phyloP scores from a whole-genome alignment of 2,329 filamentous ascomycete species.

The Raffaelea arxii region DNA sequence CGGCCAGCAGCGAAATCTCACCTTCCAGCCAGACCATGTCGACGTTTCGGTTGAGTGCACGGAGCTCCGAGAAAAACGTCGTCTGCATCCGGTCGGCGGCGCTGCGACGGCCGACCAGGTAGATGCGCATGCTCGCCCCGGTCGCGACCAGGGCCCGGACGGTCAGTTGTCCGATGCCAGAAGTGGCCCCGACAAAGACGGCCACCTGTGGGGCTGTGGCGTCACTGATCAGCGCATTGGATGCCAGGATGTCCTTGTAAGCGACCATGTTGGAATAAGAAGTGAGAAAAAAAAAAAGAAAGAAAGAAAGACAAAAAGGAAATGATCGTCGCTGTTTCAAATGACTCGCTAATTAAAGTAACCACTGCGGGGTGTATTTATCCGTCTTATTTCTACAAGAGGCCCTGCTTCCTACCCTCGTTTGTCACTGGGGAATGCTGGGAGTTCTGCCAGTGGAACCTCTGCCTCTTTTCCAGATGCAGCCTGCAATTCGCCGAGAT shows the following conservation, averaged over 20 bases:
- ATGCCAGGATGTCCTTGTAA: slow-evolving; percentile 23
- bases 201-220: slow-evolving; percentile 25
- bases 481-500: too few relatives aligned
- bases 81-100: slow-evolving; percentile 19
- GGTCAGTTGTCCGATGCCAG: slow-evolving; percentile 34
- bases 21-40: slow-evolving; percentile 31
- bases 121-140: slow-evolving; percentile 25
- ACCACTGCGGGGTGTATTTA: too few relatives aligned
- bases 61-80: slow-evolving; percentile 26
- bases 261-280: slow-evolving; percentile 22
- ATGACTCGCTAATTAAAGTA: too few relatives aligned
- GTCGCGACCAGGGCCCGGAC: slow-evolving; percentile 25
- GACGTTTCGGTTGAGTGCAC: slow-evolving; percentile 25
- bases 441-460: too few relatives aligned
- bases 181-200: slow-evolving; percentile 36
- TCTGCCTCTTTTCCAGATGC: too few relatives aligned
- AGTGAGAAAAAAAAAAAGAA: too few relatives aligned
- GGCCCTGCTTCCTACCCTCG: too few relatives aligned
- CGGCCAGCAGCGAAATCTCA: slow-evolving; percentile 34
- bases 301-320: too few relatives aligned
- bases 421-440: too few relatives aligned
- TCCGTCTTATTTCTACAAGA: too few relatives aligned
- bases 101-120: slow-evolving; percentile 31
- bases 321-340: too few relatives aligned
- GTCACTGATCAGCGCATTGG: slow-evolving; percentile 29